Evolutionary conservation across 2,329 filamentous ascomycete species (phyloP).

Genomic region (Dothiorella sarmentorum): DNA sequence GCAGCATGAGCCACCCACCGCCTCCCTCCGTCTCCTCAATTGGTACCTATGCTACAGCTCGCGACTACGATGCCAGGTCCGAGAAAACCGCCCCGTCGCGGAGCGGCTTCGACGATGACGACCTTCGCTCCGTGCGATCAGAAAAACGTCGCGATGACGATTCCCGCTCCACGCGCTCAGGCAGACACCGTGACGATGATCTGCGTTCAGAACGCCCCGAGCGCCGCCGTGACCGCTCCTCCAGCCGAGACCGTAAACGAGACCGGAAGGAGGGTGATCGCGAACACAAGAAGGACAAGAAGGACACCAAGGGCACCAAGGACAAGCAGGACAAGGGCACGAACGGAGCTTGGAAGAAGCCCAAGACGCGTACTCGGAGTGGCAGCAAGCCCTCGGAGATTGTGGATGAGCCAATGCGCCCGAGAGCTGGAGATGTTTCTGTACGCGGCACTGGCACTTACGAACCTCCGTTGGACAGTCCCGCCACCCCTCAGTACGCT

Average conservation of each 20-base stretch:
- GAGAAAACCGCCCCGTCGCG: constrained; percentile 8
- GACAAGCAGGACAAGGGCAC: constrained; percentile 24
- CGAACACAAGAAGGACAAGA: constrained; percentile 30
- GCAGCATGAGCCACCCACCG: constrained; percentile 5
- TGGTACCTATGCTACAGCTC: constrained; percentile 16
- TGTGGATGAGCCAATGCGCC: constrained; percentile 28
- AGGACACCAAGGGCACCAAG: constrained; percentile 29
- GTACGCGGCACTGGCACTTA: constrained; percentile 26
- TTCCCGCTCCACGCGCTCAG: constrained; percentile 15
- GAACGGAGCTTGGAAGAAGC: constrained; percentile 11
- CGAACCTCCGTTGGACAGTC: constrained; percentile 30
- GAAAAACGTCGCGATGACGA: constrained; percentile 24
- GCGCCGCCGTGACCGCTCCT: constrained; percentile 26
- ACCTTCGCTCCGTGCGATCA: constrained; percentile 6
- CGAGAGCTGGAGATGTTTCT: constrained; percentile 26
- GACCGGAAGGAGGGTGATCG: constrained; percentile 31
- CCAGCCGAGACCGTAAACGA: constrained; percentile 31
- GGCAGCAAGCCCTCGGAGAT: constrained; percentile 29
- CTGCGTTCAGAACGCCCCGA: constrained; percentile 14
- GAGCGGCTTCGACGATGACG: constrained; percentile 16
- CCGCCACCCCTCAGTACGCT: constrained; percentile 35
- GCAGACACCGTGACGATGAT: constrained; percentile 23
- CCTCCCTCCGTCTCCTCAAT: constrained; percentile 8
- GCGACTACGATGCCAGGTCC: constrained; percentile 15
- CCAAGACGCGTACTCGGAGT: constrained; percentile 21